These are phyloP conservation scores for Albifimbria verrucaria DNA, from an alignment of 2,329 filamentous ascomycete species.

Conservation along the genomic window DNA sequence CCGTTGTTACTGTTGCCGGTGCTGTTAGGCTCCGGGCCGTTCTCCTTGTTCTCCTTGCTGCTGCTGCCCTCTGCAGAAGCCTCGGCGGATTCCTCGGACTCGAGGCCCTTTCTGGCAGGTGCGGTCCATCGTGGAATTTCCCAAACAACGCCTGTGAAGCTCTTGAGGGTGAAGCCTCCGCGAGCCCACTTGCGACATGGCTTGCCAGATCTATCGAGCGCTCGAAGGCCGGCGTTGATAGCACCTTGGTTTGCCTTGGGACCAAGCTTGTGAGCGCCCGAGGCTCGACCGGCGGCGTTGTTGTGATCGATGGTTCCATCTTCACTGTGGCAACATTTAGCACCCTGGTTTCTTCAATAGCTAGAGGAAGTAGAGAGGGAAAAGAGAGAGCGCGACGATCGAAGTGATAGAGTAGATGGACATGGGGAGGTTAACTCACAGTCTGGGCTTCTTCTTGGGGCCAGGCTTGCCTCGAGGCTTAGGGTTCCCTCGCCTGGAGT, in stretches of 20 bases:
- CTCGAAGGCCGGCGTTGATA: conserved; percentile 93
- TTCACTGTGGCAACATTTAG: conserved; percentile 41
- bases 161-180: conserved; percentile 81
- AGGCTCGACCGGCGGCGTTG: conserved; percentile 43
- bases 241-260: conserved; percentile 96
- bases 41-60: conserved; percentile 64
- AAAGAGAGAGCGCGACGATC: conserved; percentile 1
- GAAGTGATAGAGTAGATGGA: background rate
- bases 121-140: conserved; percentile 79
- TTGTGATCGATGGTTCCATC: conserved; percentile 61
- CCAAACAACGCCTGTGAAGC: conserved; percentile 86
- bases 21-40: conserved; percentile 48
- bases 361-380: conserved; percentile 5
- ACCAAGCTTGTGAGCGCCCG: conserved; percentile 75
- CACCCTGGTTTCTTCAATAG: conserved; percentile 3
- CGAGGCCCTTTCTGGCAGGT: conserved; percentile 53
- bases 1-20: conserved; percentile 40
- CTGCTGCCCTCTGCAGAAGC: conserved; percentile 40
- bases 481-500: conserved; percentile 57
- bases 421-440: conserved; percentile 60
- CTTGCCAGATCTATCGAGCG: conserved; percentile 86
- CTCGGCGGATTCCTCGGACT: conserved; percentile 41
- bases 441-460: conserved; percentile 90
- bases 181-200: conserved; percentile 90
- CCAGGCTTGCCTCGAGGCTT: conserved; percentile 84